These are phyloP conservation scores for Leishmania gerbilli DNA, from an alignment of 208 protist genomes.

Conservation along the genomic window DNA sequence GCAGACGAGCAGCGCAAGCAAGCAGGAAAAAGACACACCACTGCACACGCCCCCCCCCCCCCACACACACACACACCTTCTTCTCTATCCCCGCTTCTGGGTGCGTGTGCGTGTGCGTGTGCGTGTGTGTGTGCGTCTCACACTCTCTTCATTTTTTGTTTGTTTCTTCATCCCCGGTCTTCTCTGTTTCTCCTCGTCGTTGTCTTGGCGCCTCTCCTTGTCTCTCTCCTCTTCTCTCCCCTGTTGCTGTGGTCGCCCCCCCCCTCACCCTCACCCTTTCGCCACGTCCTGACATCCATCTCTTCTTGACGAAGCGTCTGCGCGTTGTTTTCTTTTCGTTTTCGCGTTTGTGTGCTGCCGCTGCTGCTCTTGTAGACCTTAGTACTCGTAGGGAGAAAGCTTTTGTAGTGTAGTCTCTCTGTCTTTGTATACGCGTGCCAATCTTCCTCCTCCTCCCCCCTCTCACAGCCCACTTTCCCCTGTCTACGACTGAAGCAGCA, in stretches of 20 bases:
- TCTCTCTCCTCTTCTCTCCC: background rate
- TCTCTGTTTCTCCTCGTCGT: background rate
- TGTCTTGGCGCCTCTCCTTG: background rate
- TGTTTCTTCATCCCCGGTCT: background rate
- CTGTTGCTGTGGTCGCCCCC: background rate
- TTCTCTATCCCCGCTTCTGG: background rate
- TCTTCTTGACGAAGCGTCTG: background rate
- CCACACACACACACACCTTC: too few species aligned
- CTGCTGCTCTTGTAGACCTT: background rate
- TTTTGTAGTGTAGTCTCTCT: background rate
- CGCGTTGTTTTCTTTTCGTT: background rate
- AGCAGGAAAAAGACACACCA: background rate
- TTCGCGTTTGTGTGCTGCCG: background rate
- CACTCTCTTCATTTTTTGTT: background rate
- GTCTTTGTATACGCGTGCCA: background rate
- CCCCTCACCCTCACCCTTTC: too few species aligned
- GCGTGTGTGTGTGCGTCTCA: background rate
- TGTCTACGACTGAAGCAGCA: background rate
- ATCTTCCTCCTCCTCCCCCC: background rate
- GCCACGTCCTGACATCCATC: background rate
- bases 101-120: background rate
- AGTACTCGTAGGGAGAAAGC: background rate
- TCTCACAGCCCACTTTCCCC: background rate
- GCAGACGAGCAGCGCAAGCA: background rate
- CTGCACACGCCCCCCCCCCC: background rate